These are phyloP conservation scores for Chlamydomonas reinhardtii DNA, from an alignment of 163 green algal species.

Conservation along the genomic window DNA sequence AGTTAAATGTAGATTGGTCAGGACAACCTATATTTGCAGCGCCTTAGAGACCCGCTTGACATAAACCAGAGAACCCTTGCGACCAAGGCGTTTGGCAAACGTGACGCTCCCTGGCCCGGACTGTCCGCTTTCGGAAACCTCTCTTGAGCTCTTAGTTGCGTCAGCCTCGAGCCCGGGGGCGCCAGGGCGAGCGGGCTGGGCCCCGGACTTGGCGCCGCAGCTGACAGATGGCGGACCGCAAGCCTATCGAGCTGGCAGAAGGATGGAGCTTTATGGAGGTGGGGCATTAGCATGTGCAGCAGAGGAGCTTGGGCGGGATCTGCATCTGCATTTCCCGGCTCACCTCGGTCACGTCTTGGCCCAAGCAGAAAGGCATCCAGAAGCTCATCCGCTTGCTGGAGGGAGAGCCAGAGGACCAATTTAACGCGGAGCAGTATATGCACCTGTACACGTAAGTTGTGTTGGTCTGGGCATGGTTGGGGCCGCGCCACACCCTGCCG, in stretches of 20 bases:
- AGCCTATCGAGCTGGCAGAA: constrained; percentile 90
- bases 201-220: no score
- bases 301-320: neutral
- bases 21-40: no score
- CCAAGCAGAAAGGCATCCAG: constrained; percentile 88
- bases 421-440: constrained; percentile 98
- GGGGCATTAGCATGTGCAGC: neutral
- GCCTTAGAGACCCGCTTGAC: no score
- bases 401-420: constrained; percentile 83
- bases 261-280: constrained; percentile 95
- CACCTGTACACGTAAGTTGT: constrained; percentile 94
- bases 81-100: neutral
- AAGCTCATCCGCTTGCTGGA: constrained; percentile 97
- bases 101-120: no score
- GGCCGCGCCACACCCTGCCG: no score
- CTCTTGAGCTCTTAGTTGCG: neutral
- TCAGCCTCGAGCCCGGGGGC: neutral
- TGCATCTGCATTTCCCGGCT: neutral
- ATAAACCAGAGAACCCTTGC: neutral
- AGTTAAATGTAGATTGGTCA: no score
- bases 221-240: constrained; percentile 52
- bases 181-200: no score
- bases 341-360: neutral
- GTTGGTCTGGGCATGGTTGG: no score
- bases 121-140: neutral